Evolutionary conservation across 2,329 filamentous ascomycete genomes (phyloP).

Genomic region (Tympanopsis confertula): DNA sequence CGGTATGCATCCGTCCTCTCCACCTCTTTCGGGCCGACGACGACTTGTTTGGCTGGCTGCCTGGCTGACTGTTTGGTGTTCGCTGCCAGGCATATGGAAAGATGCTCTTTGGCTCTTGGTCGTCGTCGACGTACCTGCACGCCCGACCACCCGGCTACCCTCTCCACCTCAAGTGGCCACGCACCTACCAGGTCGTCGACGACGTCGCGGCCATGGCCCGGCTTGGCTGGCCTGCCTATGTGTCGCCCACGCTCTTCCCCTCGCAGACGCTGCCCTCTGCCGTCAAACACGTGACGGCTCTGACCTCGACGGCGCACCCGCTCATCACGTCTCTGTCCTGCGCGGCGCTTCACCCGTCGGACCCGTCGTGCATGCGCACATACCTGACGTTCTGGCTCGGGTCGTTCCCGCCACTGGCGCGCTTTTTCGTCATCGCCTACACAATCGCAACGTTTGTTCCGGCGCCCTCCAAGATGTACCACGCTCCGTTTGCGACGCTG

Average conservation of each 20-base stretch:
- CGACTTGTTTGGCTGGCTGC: constrained; percentile 24
- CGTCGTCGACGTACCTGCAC: constrained; percentile 72
- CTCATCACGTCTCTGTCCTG: constrained; percentile 78
- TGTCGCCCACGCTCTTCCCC: constrained; percentile 74
- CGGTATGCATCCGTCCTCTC: constrained; percentile 15
- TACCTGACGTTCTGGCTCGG: constrained; percentile 80
- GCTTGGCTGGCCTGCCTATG: constrained; percentile 59
- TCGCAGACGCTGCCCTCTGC: constrained; percentile 50
- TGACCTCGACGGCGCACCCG: constrained; percentile 77
- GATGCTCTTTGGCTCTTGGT: constrained; percentile 53
- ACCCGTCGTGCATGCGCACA: constrained; percentile 78
- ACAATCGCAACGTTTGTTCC: constrained; percentile 55
- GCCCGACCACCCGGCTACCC: constrained; percentile 59
- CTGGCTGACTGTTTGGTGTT: background rate
- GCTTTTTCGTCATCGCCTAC: constrained; percentile 68
- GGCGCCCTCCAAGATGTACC: constrained; percentile 54
- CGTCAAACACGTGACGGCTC: constrained; percentile 59
- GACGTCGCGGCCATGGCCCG: constrained; percentile 71
- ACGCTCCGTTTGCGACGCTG: constrained; percentile 55
- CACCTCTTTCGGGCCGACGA: constrained; percentile 19
- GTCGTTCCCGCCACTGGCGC: constrained; percentile 67
- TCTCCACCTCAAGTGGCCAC: constrained; percentile 59
- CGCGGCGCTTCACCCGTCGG: constrained; percentile 74
- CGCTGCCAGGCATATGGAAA: constrained; percentile 9
- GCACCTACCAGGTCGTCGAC: constrained; percentile 64